Base-by-base conservation (phyloP, 2,329 filamentous ascomycete genomes). In the Zarea fungicola region DNA sequence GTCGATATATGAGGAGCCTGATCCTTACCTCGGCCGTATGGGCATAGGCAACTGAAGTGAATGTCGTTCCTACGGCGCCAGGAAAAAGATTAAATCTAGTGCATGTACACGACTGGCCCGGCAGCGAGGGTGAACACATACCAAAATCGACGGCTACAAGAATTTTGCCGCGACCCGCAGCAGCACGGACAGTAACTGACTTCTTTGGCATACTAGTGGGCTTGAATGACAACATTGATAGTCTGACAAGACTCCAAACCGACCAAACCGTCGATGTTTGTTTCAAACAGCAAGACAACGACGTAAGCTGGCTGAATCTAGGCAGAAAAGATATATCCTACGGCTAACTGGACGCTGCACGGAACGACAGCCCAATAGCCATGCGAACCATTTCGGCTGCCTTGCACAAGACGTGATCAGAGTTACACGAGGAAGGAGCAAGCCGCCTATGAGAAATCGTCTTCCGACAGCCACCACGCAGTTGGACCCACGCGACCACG, bases 41-140 rank as follows among this genome's bases (percentile, higher is more conserved):
- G 23, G 25, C 39, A 42, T 42, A 42, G 39, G 39, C 23, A 7
- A 42, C 39, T 31, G 39, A 26, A 29, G 39, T 42, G 25, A 18
- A 42, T 42, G 39, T 42, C 25, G 39, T 42, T 19, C 39, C 39
- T 42, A 23, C 39, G 39, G 39, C n/a, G 39, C 39, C 37, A 42
- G 23, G 29, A 21, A 14, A 21, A 13, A 14, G 39, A 25, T 42
- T 42, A 42, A 22, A 42, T 42, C 39, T 18, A 42, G 39, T 42
- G n/a, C 25, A 29, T 42, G 39, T 42, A n/a, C 39, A 19, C 16
- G 25, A 29, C 39, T 22, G 39, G 39, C 39, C 39, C 29, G 23
- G 23, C 7, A 19, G 25, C 39, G 14, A 19, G 29, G n/a, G 16
- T 29, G 25, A 42, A 29, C 2, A 42, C 39, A 28, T 42, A 42